Base-by-base conservation (phyloP, 495 filamentous ascomycete species). In the Aspergillus funiculosus region DNA sequence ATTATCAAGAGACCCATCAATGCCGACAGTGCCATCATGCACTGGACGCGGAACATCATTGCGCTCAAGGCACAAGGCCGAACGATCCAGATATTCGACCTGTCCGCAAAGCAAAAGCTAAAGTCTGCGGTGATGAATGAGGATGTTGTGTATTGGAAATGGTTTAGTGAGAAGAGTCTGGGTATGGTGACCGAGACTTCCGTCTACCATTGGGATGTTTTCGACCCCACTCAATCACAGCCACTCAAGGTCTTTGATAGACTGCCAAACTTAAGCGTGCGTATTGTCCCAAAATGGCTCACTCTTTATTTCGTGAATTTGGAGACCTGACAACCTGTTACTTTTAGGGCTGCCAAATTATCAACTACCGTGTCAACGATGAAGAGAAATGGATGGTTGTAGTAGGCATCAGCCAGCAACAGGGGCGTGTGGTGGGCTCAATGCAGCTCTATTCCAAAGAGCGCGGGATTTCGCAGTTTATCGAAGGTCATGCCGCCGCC, bases 11-110 rank as follows among this genome's bases (percentile, higher is more conserved):
- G 92, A 53, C 89, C 90, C 6, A 99, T 99, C 75, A 97, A 96
- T 72, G 94, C 92, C 54, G 92, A 99, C 74, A 95, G 89, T 80
- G 94, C 92, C 50, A 96, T 99, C 62, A 96, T 99, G 92, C 92
- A 99, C 79, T 95, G 89, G 87, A 79, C 73, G 54, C 83, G 83
- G 61, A 87, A 92, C 63, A 90, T 97, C 66, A 97, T 99, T 61
- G 92, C 94, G 32, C 79, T 99, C 48, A 91, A 89, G 66, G 94
- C 92, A 24, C 87, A 94, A 59, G 77, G 79, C 38, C 79, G 89
- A 48, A 97, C 94, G 46, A 80, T 99, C 28, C 92, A 99, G 71
- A 95, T 99, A 56, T 99, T 99, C 71, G 89, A 99, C 66, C 76
- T 99, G 40, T 78, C 77, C 36, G 77, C 79, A 43, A 96, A 96